Evolutionary conservation across 2,329 filamentous ascomycete species (phyloP).

Genomic region (Penicillium thymicola): DNA sequence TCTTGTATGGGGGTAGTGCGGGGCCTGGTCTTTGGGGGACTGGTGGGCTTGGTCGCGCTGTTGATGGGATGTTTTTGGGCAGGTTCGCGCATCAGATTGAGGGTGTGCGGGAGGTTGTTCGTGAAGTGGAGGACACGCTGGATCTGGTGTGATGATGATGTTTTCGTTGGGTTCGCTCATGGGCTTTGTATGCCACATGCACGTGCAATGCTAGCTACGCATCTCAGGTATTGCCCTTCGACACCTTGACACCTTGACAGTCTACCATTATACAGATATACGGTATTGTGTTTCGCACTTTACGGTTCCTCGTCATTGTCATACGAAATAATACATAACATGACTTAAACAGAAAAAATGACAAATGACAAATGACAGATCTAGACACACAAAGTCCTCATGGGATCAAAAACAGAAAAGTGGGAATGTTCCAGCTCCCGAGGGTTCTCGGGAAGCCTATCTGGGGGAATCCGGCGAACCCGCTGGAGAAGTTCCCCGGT

Average conservation of each 20-base stretch:
- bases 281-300: slow-evolving; percentile 17
- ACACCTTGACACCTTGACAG: background rate
- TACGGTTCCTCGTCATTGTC: slow-evolving; percentile 23
- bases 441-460: slow-evolving; percentile 21
- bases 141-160: background rate
- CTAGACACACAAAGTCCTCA: slow-evolving; percentile 5
- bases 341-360: background rate
- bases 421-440: background rate
- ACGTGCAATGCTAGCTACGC: background rate
- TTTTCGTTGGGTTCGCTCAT: background rate
- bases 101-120: slow-evolving; percentile 68
- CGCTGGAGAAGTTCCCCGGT: slow-evolving; percentile 1
- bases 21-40: slow-evolving; percentile 68
- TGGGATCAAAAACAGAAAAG: background rate
- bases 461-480: slow-evolving; percentile 18
- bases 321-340: slow-evolving; percentile 15
- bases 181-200: background rate
- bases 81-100: slow-evolving; percentile 75
- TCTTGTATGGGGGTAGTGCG: slow-evolving; percentile 80
- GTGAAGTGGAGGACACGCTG: slow-evolving; percentile 59
- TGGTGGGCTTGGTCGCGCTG: slow-evolving; percentile 58
- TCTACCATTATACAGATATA: background rate
- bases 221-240: background rate
- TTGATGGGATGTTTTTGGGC: slow-evolving; percentile 79
- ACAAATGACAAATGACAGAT: slow-evolving; percentile 4